Conservation (phyloP, 2,329 filamentous ascomycete species). For the Penicillium crustosum region DNA sequence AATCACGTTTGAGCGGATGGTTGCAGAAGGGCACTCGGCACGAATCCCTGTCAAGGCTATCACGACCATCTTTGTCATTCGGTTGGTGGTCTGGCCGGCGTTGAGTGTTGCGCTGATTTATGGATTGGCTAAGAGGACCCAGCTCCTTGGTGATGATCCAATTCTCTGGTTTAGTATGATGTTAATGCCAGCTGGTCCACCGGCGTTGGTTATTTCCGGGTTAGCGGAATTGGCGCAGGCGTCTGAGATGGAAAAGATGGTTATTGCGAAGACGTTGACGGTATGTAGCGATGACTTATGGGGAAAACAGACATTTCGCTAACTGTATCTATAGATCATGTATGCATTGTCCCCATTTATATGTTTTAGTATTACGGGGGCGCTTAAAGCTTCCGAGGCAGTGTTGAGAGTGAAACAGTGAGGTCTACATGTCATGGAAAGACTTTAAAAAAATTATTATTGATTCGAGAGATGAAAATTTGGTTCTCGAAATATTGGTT, state of each 20-base stretch:
- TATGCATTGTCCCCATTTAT: slow-evolving; percentile 35
- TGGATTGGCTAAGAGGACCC: slow-evolving; percentile 52
- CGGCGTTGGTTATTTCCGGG: slow-evolving; percentile 39
- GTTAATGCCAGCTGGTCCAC: slow-evolving; percentile 55
- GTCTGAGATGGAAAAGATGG: slow-evolving; percentile 47
- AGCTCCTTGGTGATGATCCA: slow-evolving; percentile 56
- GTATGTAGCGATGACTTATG: slow-evolving; percentile 23
- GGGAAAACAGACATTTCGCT: neutral
- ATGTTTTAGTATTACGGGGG: slow-evolving; percentile 33
- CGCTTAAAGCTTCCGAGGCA: slow-evolving; percentile 30
- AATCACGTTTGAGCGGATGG: slow-evolving; percentile 51
- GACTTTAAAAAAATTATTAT: no score
- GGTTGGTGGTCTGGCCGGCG: slow-evolving; percentile 63
- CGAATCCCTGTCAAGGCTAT: slow-evolving; percentile 47
- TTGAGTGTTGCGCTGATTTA: slow-evolving; percentile 58
- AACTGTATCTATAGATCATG: slow-evolving; percentile 27
- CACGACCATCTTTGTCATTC: slow-evolving; percentile 34
- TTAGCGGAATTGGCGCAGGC: slow-evolving; percentile 47
- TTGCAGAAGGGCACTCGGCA: slow-evolving; percentile 34
- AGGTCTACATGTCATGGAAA: neutral
- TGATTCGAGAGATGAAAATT: neutral
- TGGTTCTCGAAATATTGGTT: neutral
- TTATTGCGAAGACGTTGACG: slow-evolving; percentile 54
- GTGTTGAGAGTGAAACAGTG: slow-evolving; percentile 14
- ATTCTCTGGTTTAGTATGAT: slow-evolving; percentile 66